Base-by-base conservation (phyloP, 495 filamentous ascomycete genomes). In the Penicillium chermesinum region DNA sequence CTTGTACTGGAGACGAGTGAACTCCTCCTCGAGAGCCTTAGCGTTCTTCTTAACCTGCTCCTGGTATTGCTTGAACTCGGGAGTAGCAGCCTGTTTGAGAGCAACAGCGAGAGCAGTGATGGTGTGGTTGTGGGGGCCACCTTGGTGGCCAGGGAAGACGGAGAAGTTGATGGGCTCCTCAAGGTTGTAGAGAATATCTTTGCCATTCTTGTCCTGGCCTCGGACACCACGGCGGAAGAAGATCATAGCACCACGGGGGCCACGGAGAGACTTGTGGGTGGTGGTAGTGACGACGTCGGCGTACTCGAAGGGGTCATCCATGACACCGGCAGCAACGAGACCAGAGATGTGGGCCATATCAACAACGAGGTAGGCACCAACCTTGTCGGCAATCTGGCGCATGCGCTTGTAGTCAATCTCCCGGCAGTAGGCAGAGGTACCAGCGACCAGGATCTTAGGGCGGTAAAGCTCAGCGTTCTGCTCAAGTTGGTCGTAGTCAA, bases 301-400 rank as follows among this genome's bases (percentile, higher is more conserved):
- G 60, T 96, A 79, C 54, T 84, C 77, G 77, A 99, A 99, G 20
- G 94, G 94, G 44, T 88, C 88, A 51, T 91, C 89, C 58, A 97
- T 96, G 62, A 95, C 91, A 57, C 85, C 89, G 50, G 88, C 87
- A 54, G 94, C 88, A 46, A 97, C 86, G 38, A 99, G 79, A 56
- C 94, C 94, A 14, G 94, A 97, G 65, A 99, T 97, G 71, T 99
- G 94, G 41, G 94, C 94, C 86, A 99, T 99, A 60, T 99, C 94
- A 40, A 91, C 88, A 40, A 97, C 79, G 39, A 99, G 83, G 74
- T 96, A 97, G 48, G 90, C 89, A 50, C 91, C 91, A 48, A 94
- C 88, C 50, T 86, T 86, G 70, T 97, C 91, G 52, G 87, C 87
- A 60, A 97, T 95, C 78, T 96, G 81, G 65, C 90, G 88, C 89